Conservation (phyloP, 345 rosid genomes). For the Xanthoceras sorbifolium region DNA sequence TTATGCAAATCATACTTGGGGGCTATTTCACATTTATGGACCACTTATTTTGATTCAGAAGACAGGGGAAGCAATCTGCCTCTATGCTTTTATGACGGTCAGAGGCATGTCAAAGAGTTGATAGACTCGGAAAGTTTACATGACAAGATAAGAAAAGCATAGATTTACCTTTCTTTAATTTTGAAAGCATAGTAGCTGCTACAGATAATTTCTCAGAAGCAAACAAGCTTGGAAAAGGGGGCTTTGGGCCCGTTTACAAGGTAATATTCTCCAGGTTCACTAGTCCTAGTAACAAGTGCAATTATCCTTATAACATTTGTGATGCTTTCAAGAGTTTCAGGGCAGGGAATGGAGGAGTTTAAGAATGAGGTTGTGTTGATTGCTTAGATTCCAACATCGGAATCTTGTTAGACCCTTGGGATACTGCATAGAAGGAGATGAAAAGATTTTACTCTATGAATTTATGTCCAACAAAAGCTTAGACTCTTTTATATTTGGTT, state of each 20-base stretch:
- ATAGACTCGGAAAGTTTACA: conserved; percentile 27
- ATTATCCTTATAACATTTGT: no score
- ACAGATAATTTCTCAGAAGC: no score
- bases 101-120: conserved; percentile 33
- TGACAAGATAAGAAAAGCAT: conserved; percentile 41
- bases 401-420: conserved; percentile 62
- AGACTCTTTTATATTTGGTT: conserved; percentile 60
- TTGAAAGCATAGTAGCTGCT: no score
- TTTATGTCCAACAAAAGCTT: conserved; percentile 66
- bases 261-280: no score
- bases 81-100: conserved; percentile 30
- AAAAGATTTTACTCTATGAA: conserved; percentile 57
- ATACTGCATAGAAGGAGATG: conserved; percentile 44
- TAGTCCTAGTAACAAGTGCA: no score
- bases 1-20: neutral
- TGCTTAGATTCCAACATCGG: conserved; percentile 58
- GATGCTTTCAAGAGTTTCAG: conserved; percentile 55
- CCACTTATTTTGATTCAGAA: conserved; percentile 15
- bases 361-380: conserved; percentile 58
- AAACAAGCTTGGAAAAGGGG: no score
- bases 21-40: neutral
- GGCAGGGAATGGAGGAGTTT: conserved; percentile 52
- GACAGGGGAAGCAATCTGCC: conserved; percentile 22
- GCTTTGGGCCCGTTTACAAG: no score
- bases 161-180: no score